Evolutionary conservation across 345 rosid genomes (phyloP).

Genomic region (Dimocarpus longan): DNA sequence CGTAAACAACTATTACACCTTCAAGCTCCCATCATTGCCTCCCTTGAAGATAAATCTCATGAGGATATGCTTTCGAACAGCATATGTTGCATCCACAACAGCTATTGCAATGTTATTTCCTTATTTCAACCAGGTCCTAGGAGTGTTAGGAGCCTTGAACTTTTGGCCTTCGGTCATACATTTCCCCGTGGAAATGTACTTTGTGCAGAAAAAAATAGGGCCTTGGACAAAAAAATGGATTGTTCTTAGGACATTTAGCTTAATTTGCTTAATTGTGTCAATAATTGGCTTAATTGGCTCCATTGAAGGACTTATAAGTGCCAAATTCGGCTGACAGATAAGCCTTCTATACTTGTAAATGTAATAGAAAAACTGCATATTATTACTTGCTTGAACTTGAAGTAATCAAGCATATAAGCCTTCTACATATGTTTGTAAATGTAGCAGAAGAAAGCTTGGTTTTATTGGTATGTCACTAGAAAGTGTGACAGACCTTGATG

Average conservation of each 20-base stretch:
- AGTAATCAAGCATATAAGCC: not conserved
- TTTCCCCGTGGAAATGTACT: constrained; percentile 71
- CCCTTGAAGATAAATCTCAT: constrained; percentile 37
- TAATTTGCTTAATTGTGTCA: constrained; percentile 43
- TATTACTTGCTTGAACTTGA: not conserved
- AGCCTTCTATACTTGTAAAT: not conserved
- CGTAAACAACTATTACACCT: constrained; percentile 38
- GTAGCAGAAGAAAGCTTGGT: not conserved
- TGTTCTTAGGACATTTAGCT: constrained; percentile 53
- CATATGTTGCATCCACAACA: constrained; percentile 47
- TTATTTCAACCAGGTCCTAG: constrained; percentile 64
- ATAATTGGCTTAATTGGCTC: constrained; percentile 50
- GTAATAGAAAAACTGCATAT: not conserved
- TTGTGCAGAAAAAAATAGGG: constrained; percentile 48
- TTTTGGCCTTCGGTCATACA: constrained; percentile 69
- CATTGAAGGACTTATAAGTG: constrained; percentile 39
- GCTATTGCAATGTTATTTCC: constrained; percentile 52
- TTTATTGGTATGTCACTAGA: no score
- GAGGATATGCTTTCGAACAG: constrained; percentile 49
- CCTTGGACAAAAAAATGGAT: constrained; percentile 60
- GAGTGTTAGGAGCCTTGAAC: constrained; percentile 60
- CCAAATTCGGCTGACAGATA: constrained; percentile 36
- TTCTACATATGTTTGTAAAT: not conserved
- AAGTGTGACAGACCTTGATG: no score
- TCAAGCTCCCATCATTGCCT: constrained; percentile 38